Evolutionary conservation across 306 rosid genomes (phyloP).

Genomic region (Begonia peltatifolia): DNA sequence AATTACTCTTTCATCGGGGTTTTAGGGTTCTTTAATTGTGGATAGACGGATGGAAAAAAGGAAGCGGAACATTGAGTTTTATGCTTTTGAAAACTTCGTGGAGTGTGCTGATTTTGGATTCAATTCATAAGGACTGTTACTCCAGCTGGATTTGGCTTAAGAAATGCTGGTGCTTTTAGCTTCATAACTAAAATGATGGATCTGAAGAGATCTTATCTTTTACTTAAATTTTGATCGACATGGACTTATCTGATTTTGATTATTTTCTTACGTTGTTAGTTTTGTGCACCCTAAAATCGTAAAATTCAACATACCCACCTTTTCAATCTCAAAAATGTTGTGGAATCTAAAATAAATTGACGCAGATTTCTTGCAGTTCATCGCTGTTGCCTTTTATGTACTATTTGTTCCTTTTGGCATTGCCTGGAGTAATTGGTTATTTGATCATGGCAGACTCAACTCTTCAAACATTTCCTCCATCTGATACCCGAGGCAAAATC

Average conservation of each 20-base stretch:
- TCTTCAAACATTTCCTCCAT: slow-evolving; percentile 91
- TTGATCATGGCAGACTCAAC: slow-evolving; percentile 46
- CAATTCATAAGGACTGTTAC: too few relatives aligned
- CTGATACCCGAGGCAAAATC: slow-evolving; percentile 67
- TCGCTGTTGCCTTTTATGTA: background rate
- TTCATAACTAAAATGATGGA: too few relatives aligned
- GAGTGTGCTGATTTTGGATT: too few relatives aligned
- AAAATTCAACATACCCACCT: too few relatives aligned
- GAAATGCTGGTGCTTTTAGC: too few relatives aligned
- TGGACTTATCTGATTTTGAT: too few relatives aligned
- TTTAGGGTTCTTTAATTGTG: background rate
- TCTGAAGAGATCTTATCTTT: too few relatives aligned
- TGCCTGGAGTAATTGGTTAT: slow-evolving; percentile 1
- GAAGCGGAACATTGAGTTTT: background rate
- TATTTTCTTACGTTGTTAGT: too few relatives aligned
- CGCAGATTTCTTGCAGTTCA: background rate
- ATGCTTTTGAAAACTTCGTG: background rate
- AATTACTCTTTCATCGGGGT: background rate
- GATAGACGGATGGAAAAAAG: background rate
- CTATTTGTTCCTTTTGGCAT: background rate
- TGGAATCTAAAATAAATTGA: background rate
- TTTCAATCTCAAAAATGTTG: too few relatives aligned
- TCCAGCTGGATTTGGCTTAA: too few relatives aligned
- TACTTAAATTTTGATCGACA: too few relatives aligned
- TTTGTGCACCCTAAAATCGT: too few relatives aligned